These are phyloP conservation scores for Boechera divaricarpa DNA, from an alignment of 345 rosid species.

Conservation along the genomic window DNA sequence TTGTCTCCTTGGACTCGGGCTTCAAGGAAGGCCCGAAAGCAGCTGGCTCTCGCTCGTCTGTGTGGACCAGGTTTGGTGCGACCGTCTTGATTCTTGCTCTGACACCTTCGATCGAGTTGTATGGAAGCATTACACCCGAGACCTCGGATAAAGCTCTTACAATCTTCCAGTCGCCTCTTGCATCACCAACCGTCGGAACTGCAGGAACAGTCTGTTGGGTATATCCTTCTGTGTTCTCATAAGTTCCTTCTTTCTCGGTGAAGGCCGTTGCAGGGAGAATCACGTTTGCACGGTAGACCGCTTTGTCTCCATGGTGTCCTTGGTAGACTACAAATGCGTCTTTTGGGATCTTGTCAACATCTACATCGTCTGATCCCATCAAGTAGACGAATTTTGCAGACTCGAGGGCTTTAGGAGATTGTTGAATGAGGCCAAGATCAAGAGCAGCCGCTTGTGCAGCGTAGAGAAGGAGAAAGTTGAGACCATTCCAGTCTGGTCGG, in stretches of 20 bases:
- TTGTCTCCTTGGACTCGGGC: slow-evolving; percentile 50
- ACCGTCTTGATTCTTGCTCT: slow-evolving; percentile 73
- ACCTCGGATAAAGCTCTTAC: slow-evolving; percentile 90
- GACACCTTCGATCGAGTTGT: slow-evolving; percentile 65
- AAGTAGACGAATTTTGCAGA: slow-evolving; percentile 84
- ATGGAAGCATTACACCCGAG: slow-evolving; percentile 72
- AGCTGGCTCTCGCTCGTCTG: slow-evolving; percentile 83
- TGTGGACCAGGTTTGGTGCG: slow-evolving; percentile 77
- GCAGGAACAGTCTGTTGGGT: slow-evolving; percentile 88
- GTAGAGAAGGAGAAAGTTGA: slow-evolving; percentile 76
- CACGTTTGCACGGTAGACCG: slow-evolving; percentile 88
- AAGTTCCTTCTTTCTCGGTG: slow-evolving; percentile 91
- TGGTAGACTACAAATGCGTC: slow-evolving; percentile 95
- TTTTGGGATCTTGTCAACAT: slow-evolving; percentile 72
- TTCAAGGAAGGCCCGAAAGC: slow-evolving; percentile 65
- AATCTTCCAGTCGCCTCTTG: slow-evolving; percentile 96
- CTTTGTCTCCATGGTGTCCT: slow-evolving; percentile 90
- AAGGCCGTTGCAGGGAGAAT: slow-evolving; percentile 89
- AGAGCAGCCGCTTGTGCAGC: slow-evolving; percentile 99
- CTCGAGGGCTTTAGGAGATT: slow-evolving; percentile 63
- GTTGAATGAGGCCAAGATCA: slow-evolving; percentile 92
- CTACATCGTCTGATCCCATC: slow-evolving; percentile 94
- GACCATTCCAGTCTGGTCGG: slow-evolving; percentile 89
- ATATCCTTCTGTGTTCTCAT: slow-evolving; percentile 90
- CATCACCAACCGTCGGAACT: slow-evolving; percentile 94